Conservation (phyloP, 805 yeast species). For the Ogataea chonburiensis region DNA sequence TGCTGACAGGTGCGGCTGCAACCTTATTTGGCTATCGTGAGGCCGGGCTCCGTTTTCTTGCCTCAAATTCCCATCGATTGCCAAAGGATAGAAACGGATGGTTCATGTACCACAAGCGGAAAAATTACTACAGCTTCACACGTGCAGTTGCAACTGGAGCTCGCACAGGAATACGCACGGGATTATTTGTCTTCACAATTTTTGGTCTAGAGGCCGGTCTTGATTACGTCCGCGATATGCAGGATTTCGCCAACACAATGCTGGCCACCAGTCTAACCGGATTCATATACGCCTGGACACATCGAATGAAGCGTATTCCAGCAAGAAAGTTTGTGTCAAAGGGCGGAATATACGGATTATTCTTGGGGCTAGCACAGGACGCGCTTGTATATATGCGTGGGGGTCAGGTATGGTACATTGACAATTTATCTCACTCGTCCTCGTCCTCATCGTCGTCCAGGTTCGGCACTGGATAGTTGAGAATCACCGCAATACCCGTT, state of each 20-base stretch:
- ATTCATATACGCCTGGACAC: slow-evolving; percentile 45
- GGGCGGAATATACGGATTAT: slow-evolving; percentile 59
- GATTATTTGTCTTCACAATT: slow-evolving; percentile 45
- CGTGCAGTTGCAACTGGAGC: slow-evolving; percentile 52
- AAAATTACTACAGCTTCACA: slow-evolving; percentile 68
- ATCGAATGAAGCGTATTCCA: slow-evolving; percentile 44
- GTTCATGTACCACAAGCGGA: slow-evolving; percentile 84
- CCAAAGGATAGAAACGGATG: slow-evolving; percentile 80
- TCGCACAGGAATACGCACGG: slow-evolving; percentile 41
- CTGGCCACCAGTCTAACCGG: slow-evolving; percentile 55
- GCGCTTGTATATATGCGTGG: slow-evolving; percentile 54
- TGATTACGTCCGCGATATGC: slow-evolving; percentile 50
- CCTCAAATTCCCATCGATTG: slow-evolving; percentile 79
- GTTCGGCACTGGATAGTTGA: slow-evolving; percentile 81
- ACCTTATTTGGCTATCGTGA: slow-evolving; percentile 55
- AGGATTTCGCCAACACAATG: slow-evolving; percentile 63
- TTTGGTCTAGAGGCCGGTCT: slow-evolving; percentile 62
- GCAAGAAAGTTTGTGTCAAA: slow-evolving; percentile 42
- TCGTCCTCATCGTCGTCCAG: slow-evolving; percentile 62
- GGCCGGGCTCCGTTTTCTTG: slow-evolving; percentile 60
- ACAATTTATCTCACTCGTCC: too few relatives aligned
- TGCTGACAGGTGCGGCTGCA: slow-evolving; percentile 53
- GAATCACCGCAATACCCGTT: slow-evolving; percentile 87
- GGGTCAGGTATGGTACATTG: slow-evolving; percentile 65
- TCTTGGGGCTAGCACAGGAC: slow-evolving; percentile 69